These are phyloP conservation scores for Colletotrichum echinochloae DNA, from an alignment of 2,329 filamentous ascomycete species.

Conservation along the genomic window DNA sequence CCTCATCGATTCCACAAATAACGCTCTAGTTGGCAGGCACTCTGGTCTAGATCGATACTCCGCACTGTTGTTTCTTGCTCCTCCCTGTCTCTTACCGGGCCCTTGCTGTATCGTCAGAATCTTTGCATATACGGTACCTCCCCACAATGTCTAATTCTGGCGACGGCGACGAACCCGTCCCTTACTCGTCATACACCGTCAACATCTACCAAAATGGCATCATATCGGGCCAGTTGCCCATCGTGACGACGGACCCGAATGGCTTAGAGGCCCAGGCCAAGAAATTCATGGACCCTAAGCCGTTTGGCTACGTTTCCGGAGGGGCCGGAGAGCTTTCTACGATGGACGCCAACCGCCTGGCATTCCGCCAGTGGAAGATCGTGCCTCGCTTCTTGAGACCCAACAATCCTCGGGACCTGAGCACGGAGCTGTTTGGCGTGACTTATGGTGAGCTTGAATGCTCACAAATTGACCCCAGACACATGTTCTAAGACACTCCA, in stretches of 20 bases:
- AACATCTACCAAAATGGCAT: slow-evolving; percentile 66
- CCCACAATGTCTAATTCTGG: slow-evolving; percentile 41
- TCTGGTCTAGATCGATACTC: background rate
- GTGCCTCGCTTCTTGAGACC: slow-evolving; percentile 64
- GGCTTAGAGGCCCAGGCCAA: slow-evolving; percentile 67
- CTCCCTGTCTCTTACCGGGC: background rate
- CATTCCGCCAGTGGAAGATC: slow-evolving; percentile 65
- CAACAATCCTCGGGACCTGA: slow-evolving; percentile 59
- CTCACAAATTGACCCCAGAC: background rate
- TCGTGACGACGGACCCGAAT: slow-evolving; percentile 70
- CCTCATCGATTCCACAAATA: too few relatives aligned
- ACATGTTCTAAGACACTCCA: slow-evolving; percentile 4
- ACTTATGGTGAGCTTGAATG: slow-evolving; percentile 53
- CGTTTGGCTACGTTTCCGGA: slow-evolving; percentile 72
- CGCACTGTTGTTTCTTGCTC: background rate
- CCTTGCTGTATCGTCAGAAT: background rate
- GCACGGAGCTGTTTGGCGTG: slow-evolving; percentile 64
- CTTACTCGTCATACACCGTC: slow-evolving; percentile 59
- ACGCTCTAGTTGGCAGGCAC: background rate
- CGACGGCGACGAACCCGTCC: slow-evolving; percentile 35
- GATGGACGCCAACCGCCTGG: slow-evolving; percentile 68
- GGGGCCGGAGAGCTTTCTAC: slow-evolving; percentile 72
- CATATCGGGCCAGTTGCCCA: slow-evolving; percentile 59
- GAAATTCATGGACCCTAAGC: slow-evolving; percentile 57
- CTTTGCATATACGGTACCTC: background rate